Base-by-base conservation (phyloP, 2,329 filamentous ascomycete species). In the Xylariomycetidae sp. region DNA sequence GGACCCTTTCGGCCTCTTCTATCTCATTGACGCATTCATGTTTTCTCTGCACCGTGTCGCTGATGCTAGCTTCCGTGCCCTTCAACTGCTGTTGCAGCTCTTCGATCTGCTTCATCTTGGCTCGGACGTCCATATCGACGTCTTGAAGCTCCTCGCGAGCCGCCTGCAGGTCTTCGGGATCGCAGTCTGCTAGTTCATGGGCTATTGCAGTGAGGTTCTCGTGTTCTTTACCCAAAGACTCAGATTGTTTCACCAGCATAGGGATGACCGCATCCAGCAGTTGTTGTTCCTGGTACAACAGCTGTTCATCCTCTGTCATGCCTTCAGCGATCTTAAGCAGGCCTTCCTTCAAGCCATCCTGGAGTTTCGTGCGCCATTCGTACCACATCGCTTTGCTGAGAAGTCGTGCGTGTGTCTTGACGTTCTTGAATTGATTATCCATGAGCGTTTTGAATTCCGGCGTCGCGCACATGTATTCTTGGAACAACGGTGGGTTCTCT, bases 301-400 rank as follows among this genome's bases (percentile, higher is more conserved):
- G 52, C 34, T 74, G 66, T 33, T 85, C 78, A 47, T 98, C 92
- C 2, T 67, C 65, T 29, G 78, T 74, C 77, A 98, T 87, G 14
- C 82, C 87, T 36, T 85, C 76, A 2, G 77, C 70, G 37, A 89
- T 92, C 40, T 76, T 80, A 34, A 85, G 60, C 3, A 97, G 74
- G 4, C 86, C 89, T 48, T 88, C 81, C 54, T 85, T 88, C 23
- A 98, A 72, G 13, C 87, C 85, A 43, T 82, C 64, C 36, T 88
- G 80, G 16, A 97, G 73, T 51, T 92, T 90, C 72, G 86, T 90
- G 25, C 92, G 82, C 92, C 92, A 98, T 53, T 90, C 85, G 57
- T 98, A 98, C 92, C 92, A 98, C 69, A 92, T 89, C 37, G 87
- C 88, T 57, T 96, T 96, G 64, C 90, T 96, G 32, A 89, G 69